A percentile compares a stretch with the other conserved stretches of the same genome.
Evolutionary conservation across 2,329 filamentous ascomycete species (phyloP).

Genomic region (Fusarium equiseti): DNA sequence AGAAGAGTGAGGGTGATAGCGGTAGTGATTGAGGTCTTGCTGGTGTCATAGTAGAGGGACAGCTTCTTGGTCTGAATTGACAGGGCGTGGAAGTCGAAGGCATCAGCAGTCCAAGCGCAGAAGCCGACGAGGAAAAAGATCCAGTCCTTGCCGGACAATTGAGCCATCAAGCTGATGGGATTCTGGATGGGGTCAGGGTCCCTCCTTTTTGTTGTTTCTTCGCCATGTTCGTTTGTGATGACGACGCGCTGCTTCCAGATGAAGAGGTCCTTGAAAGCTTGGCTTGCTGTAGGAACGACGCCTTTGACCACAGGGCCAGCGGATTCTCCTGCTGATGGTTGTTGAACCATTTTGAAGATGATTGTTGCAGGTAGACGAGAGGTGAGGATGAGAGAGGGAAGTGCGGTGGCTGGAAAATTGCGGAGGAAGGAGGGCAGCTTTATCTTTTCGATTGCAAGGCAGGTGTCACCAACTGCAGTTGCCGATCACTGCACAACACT

Average conservation of each 20-base stretch:
- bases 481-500: conserved; percentile 8
- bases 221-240: conserved; percentile 72
- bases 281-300: conserved; percentile 72
- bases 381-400: not conserved
- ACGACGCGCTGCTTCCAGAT: conserved; percentile 80
- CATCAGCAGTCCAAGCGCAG: conserved; percentile 82
- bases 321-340: conserved; percentile 55
- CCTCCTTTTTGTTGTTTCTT: conserved; percentile 76
- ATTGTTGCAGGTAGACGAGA: not conserved
- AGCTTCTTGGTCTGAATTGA: conserved; percentile 83
- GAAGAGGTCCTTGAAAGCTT: conserved; percentile 74
- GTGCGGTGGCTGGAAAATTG: not conserved
- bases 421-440: conserved; percentile 4
- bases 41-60: conserved; percentile 61
- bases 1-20: conserved; percentile 82
- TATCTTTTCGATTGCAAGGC: conserved; percentile 9
- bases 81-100: conserved; percentile 86
- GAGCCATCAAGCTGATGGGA: conserved; percentile 75
- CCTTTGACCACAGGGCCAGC: conserved; percentile 78
- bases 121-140: conserved; percentile 81
- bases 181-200: conserved; percentile 74
- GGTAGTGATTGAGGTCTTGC: conserved; percentile 76
- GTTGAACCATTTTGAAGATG: conserved; percentile 11
- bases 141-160: conserved; percentile 76
- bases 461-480: not conserved